Evolutionary conservation across 2,329 filamentous ascomycete species (phyloP).

Genomic region (Dactylellina sp.): DNA sequence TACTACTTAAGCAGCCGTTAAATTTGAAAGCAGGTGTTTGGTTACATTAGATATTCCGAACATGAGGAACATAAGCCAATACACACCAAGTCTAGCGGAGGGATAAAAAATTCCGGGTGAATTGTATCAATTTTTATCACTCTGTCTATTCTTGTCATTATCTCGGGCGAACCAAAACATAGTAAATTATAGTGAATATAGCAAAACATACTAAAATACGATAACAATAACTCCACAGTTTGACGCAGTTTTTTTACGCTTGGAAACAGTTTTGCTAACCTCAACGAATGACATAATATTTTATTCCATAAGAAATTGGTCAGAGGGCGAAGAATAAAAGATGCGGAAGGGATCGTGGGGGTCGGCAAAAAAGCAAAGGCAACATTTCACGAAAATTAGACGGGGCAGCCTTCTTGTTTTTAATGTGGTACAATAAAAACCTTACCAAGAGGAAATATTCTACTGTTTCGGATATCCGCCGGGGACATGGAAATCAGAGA

Average conservation of each 20-base stretch:
- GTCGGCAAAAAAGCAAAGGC: constrained; percentile 52
- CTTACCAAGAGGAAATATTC: constrained; percentile 52
- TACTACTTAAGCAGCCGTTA: too few species aligned
- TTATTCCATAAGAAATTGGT: background rate
- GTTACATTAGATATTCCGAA: too few species aligned
- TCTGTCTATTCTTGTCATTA: too few species aligned
- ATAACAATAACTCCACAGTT: background rate
- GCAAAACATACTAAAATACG: too few species aligned
- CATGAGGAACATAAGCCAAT: too few species aligned
- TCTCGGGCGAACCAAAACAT: too few species aligned
- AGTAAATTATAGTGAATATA: background rate
- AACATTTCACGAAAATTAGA: constrained; percentile 51
- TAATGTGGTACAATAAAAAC: constrained; percentile 43
- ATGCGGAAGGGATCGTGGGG: constrained; percentile 31
- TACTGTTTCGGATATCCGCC: constrained; percentile 71
- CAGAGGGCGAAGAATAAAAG: constrained; percentile 56
- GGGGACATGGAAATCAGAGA: constrained; percentile 76
- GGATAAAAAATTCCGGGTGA: too few species aligned
- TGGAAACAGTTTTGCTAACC: constrained; percentile 3
- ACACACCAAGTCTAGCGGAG: too few species aligned
- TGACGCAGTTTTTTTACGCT: background rate
- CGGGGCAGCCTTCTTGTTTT: constrained; percentile 10
- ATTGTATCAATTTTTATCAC: too few species aligned
- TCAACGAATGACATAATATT: constrained; percentile 1
- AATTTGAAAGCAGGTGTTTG: too few species aligned